Conservation (phyloP, 169 alveolate genomes). For the Nephromyces sp. region DNA sequence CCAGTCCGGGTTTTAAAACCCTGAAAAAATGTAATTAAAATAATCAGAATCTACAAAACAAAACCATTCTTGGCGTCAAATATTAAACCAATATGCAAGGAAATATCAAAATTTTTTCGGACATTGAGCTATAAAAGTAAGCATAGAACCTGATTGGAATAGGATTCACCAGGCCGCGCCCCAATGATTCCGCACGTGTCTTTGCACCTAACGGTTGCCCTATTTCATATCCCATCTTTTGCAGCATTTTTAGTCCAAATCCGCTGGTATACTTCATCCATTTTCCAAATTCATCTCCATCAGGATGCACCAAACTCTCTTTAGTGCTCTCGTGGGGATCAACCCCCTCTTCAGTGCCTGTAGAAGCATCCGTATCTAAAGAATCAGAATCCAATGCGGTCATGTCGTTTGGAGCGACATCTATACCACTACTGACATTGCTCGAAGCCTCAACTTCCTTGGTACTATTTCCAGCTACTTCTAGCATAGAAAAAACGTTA, state of each 20-base stretch:
- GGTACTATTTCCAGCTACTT: no score
- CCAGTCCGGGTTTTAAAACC: background rate
- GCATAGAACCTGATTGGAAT: background rate
- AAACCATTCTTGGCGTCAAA: no score
- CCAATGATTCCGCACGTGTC: background rate
- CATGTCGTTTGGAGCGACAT: no score
- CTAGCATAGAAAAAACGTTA: no score
- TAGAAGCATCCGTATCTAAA: background rate
- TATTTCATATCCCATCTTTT: background rate
- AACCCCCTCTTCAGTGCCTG: background rate
- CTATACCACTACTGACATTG: background rate
- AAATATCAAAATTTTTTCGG: background rate
- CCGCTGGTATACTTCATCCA: background rate
- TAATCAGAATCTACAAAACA: no score
- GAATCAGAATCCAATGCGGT: no score
- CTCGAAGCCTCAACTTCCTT: no score
- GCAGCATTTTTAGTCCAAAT: background rate
- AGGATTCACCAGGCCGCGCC: background rate
- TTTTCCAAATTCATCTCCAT: background rate
- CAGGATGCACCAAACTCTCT: background rate
- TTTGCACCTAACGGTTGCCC: background rate
- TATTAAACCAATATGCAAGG: no score
- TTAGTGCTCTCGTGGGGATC: no score
- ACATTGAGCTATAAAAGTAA: no score
- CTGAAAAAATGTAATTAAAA: background rate